Conservation (phyloP, 805 yeast species). For the Ogataea pignaliae region DNA sequence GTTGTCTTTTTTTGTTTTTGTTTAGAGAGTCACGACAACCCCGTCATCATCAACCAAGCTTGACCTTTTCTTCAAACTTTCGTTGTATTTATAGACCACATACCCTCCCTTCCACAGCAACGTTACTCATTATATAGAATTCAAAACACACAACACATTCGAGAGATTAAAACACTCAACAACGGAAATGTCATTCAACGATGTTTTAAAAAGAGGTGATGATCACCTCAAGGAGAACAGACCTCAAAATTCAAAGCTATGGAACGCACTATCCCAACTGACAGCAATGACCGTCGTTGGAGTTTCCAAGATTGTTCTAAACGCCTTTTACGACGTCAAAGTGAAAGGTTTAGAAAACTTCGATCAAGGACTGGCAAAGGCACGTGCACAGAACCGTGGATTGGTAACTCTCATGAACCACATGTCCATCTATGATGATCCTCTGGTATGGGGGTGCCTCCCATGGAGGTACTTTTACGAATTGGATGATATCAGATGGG, state of each 20-base stretch:
- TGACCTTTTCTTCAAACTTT: no score
- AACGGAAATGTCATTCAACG: conserved; percentile 56
- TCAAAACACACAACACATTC: no score
- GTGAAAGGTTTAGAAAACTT: conserved; percentile 60
- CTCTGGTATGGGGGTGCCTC: conserved; percentile 80
- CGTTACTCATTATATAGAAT: no score
- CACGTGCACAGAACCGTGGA: conserved; percentile 66
- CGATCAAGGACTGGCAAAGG: conserved; percentile 57
- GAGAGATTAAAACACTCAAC: neutral
- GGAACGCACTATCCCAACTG: conserved; percentile 67
- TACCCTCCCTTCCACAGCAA: no score
- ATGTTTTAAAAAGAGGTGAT: conserved; percentile 69
- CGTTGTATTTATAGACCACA: no score
- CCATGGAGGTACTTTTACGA: conserved; percentile 65
- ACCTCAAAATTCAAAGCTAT: conserved; percentile 52
- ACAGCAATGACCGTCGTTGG: conserved; percentile 66
- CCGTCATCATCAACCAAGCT: no score
- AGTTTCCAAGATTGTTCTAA: conserved; percentile 56
- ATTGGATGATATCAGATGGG: conserved; percentile 80
- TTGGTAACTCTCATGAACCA: conserved; percentile 88
- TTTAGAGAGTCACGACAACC: no score
- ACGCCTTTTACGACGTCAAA: conserved; percentile 58
- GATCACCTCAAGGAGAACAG: conserved; percentile 49
- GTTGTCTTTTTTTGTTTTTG: no score
- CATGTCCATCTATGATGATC: conserved; percentile 90